phyloP scores from a whole-genome alignment of 108 stramenopile species.

The Epithemia pelagica region DNA sequence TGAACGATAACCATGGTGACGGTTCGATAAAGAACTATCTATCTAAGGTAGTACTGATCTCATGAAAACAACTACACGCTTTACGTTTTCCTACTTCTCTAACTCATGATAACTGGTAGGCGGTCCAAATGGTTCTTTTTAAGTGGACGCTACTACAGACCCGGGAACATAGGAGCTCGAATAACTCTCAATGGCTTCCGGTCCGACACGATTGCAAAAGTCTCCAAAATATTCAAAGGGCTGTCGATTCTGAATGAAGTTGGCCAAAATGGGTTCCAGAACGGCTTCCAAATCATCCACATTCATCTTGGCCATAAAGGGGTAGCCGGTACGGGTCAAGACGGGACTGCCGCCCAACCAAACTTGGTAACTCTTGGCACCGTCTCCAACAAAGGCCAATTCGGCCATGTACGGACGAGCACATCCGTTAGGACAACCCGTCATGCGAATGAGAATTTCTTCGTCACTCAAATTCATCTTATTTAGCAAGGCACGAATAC shows the following conservation, averaged over 20 bases:
- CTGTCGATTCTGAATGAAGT: constrained; percentile 74
- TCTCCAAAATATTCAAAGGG: constrained; percentile 89
- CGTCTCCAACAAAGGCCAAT: constrained; percentile 95
- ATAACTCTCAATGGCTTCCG: constrained; percentile 70
- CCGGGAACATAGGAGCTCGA: neutral
- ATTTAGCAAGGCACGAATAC: constrained; percentile 76
- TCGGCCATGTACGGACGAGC: constrained; percentile 99
- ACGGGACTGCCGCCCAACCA: constrained; percentile 96
- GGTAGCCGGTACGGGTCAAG: constrained; percentile 86
- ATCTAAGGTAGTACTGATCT: too few relatives aligned
- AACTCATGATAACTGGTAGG: too few relatives aligned
- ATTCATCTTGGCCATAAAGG: constrained; percentile 87
- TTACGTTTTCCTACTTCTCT: too few relatives aligned
- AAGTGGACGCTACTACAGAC: too few relatives aligned
- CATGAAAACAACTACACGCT: too few relatives aligned
- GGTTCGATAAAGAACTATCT: too few relatives aligned
- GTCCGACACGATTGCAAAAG: constrained; percentile 82
- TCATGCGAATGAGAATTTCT: constrained; percentile 95
- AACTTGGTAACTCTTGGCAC: constrained; percentile 88
- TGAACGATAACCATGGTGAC: too few relatives aligned
- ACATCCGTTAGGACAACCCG: constrained; percentile 98
- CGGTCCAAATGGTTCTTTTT: too few relatives aligned
- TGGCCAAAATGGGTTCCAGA: constrained; percentile 85
- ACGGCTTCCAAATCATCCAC: constrained; percentile 67
- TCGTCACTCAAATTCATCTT: constrained; percentile 82